Evolutionary conservation across 139 green algal genomes (phyloP).

Genomic region (Chara braunii): DNA sequence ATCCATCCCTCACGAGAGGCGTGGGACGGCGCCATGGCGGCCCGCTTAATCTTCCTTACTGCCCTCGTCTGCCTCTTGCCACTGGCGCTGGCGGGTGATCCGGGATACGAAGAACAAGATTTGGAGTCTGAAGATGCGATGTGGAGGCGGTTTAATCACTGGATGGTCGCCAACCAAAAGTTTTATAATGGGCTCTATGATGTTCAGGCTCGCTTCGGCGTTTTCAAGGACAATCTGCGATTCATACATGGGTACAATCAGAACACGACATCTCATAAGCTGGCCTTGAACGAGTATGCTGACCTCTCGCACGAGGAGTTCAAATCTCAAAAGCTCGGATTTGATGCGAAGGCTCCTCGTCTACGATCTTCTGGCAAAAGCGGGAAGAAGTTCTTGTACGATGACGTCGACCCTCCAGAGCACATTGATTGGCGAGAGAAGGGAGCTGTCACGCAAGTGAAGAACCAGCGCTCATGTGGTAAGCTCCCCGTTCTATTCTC

Average conservation of each 20-base stretch:
- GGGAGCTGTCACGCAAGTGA: constrained; percentile 76
- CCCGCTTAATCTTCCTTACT: too few species aligned
- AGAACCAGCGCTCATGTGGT: constrained; percentile 91
- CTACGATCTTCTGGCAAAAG: background rate
- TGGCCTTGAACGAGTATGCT: constrained; percentile 74
- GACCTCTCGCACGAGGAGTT: constrained; percentile 87
- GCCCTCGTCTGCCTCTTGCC: too few species aligned
- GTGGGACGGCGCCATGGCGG: too few species aligned
- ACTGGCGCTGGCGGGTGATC: too few species aligned
- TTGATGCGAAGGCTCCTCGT: background rate
- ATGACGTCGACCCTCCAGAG: constrained; percentile 43
- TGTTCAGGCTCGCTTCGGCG: constrained; percentile 41
- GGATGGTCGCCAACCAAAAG: constrained; percentile 46
- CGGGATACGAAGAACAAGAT: background rate
- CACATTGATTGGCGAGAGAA: constrained; percentile 71
- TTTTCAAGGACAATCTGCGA: constrained; percentile 75
- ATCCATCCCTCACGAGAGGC: too few species aligned
- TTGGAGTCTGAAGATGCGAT: background rate
- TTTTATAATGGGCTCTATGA: constrained; percentile 52
- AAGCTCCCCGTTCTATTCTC: too few species aligned
- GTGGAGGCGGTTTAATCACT: constrained; percentile 11
- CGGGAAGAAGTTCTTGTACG: constrained; percentile 16
- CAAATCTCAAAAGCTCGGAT: constrained; percentile 45
- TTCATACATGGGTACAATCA: constrained; percentile 71
- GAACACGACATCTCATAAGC: constrained; percentile 41